Conservation (phyloP, 257 asterid species). For the Linaria vulgaris region DNA sequence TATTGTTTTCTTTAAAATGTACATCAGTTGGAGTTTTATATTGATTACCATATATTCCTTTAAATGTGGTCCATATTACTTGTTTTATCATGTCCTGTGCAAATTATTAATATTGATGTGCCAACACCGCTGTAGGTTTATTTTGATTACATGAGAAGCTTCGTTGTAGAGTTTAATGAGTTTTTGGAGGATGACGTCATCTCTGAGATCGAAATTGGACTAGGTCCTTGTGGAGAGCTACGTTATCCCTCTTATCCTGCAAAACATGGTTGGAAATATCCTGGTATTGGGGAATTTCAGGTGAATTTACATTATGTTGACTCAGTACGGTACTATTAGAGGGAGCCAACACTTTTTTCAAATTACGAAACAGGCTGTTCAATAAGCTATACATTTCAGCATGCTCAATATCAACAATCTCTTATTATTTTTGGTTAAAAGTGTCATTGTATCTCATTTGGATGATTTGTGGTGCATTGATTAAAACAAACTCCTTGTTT, state of each 20-base stretch:
- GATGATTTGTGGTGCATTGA: neutral
- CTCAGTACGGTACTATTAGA: slow-evolving; percentile 11
- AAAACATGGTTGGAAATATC: slow-evolving; percentile 73
- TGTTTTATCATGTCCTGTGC: neutral
- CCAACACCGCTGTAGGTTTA: slow-evolving; percentile 49
- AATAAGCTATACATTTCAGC: neutral
- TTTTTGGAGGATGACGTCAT: slow-evolving; percentile 61
- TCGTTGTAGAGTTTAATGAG: slow-evolving; percentile 73
- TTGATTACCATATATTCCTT: neutral
- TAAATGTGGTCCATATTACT: neutral
- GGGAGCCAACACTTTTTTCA: neutral
- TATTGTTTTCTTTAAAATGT: slow-evolving; percentile 5
- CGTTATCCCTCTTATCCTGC: slow-evolving; percentile 84
- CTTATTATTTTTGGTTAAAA: slow-evolving; percentile 4
- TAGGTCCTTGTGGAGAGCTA: slow-evolving; percentile 83
- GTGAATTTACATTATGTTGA: slow-evolving; percentile 29
- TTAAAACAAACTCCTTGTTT: neutral
- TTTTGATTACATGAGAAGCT: slow-evolving; percentile 83
- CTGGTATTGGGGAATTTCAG: slow-evolving; percentile 90
- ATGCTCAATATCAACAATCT: neutral
- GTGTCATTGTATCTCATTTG: neutral
- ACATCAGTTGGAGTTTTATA: neutral
- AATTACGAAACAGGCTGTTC: slow-evolving; percentile 2
- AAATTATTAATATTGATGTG: slow-evolving; percentile 14
- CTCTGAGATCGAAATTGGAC: slow-evolving; percentile 76